Conservation (phyloP, 2,329 filamentous ascomycete genomes). For the Fusarium brevicatenulatum region DNA sequence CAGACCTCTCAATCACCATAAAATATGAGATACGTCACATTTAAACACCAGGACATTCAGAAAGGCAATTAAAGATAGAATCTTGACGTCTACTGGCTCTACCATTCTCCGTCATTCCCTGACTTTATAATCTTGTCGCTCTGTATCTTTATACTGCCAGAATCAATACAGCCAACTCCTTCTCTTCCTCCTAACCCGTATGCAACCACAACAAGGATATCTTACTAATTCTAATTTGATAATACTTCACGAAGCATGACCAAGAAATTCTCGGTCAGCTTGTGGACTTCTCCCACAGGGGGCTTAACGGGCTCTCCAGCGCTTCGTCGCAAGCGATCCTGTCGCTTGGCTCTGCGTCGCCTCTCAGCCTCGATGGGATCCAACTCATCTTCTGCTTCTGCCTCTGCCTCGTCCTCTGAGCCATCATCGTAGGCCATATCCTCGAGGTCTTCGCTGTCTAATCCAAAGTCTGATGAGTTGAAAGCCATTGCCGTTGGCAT, state of each 20-base stretch:
- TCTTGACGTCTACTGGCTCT: slow-evolving; percentile 6
- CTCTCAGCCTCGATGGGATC: slow-evolving; percentile 92
- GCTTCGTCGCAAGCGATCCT: slow-evolving; percentile 81
- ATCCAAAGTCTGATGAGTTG: slow-evolving; percentile 85
- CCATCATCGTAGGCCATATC: slow-evolving; percentile 85
- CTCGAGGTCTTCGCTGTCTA: slow-evolving; percentile 86
- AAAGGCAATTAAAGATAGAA: background rate
- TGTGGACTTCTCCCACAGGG: slow-evolving; percentile 79
- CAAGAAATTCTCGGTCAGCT: slow-evolving; percentile 82
- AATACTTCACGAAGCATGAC: slow-evolving; percentile 84
- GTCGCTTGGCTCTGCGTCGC: slow-evolving; percentile 77
- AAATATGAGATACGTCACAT: background rate
- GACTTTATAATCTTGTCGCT: background rate
- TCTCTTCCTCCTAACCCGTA: slow-evolving; percentile 2
- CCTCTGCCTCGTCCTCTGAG: slow-evolving; percentile 71
- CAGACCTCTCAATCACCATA: background rate
- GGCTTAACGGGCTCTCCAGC: slow-evolving; percentile 90
- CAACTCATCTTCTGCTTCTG: slow-evolving; percentile 79
- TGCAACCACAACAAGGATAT: slow-evolving; percentile 25
- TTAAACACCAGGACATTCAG: background rate
- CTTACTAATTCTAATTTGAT: slow-evolving; percentile 66
- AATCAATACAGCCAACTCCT: slow-evolving; percentile 17
- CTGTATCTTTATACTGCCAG: slow-evolving; percentile 4
- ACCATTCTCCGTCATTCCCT: background rate
- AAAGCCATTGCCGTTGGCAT: slow-evolving; percentile 70